Base-by-base conservation (phyloP, 1,284 basidiomycete genomes). In the Tilletiaria anomala region DNA sequence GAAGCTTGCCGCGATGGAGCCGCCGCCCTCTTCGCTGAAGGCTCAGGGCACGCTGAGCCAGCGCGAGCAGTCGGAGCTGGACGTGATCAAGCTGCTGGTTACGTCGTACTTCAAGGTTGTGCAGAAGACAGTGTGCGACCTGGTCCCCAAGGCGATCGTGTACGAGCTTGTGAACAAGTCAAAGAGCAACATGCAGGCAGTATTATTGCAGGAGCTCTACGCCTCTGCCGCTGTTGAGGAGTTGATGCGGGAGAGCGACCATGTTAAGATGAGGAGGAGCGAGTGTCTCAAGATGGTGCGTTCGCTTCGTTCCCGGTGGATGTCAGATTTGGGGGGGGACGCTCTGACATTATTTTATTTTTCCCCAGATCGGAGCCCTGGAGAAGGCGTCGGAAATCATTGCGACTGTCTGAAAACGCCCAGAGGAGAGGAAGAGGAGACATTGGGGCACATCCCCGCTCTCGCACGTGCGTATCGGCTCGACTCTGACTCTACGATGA, bases 101-200 rank as follows among this genome's bases (percentile, higher is more conserved):
- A 51, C 48, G 42, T 58, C 51, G 19, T 51, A 62, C 50, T 64
- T 57, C 29, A 63, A 63, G 44, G 58, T 64, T 53, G 86, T 94
- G 50, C 96, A 97, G 75, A 82, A 89, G 42, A 89, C 94, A 69
- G 88, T 97, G 80, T 96, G 96, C 65, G 93, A 97, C 70, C 96
- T 96, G 88, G 84, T 99, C 6, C 93, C 93, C 15, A 71, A 71
- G 53, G 89, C 91, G 26, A 93, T 97, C 67, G 82, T 87, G 42
- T 73, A 89, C 60, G 96, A 86, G 18, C 77, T 97, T 21, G 89
- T 97, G 39, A 82, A 79, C 62, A 78, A 79, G 68, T 80, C 87
- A 50, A 94, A 94, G 71, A 88, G 96, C 70, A 79, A 83, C 65
- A 73, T 93, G 51, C 88, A 93, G 70, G 76, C 78, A 51, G 86